Base-by-base conservation (phyloP, 192 early-diverging fungal genomes). In the Geosiphon pyriformis region DNA sequence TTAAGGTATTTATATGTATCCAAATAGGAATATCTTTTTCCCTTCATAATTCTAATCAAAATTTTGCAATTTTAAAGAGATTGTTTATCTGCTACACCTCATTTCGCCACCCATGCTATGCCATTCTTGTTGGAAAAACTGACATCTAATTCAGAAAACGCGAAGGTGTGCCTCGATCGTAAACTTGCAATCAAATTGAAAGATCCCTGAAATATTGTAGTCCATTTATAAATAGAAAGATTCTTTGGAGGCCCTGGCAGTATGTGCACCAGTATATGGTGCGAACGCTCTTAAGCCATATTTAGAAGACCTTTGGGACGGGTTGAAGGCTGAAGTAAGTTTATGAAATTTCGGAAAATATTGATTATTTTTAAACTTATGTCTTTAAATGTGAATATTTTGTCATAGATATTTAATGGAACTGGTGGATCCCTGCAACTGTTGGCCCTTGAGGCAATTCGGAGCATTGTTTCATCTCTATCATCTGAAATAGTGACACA, bases 91-190 rank as follows among this genome's bases (percentile, higher is more conserved):
- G 81, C 88, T 7, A 88, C 90, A 26, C 88, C 91, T 1, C 81
- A 83, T 51, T 89, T 94, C 81, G 86, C 87, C 30, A 82, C 83
- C 27, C 83, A 85, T 79, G 92, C 93, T 0, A 79, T 98, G 63
- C 94, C 94, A 58, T 77, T 91, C 10, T 76, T 99, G 30, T 74
- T 98, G 20, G 92, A 94, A 72, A 99, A 99, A 72, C 82, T 98
- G 1, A 76, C 88, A 0, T 94, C 95, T 1, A 83, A 84, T 8
- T 90, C 91, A 3, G 82, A 81, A 6, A 91, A 85, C 65, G 96
- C 94, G 20, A 99, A 98, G 81, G 85, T 94, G 66, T 55, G 15
- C 51, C 23, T 26, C 7, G 25, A 56, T 56, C 11, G 12, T 31
- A 0, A 29, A n/a, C n/a, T n/a, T n/a, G n/a, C n/a, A n/a, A n/a